Percentiles rank a stretch among this genome's conserved stretches.
phyloP scores from a whole-genome alignment of 2,329 filamentous ascomycete genomes.

The Penicillium sp. region DNA sequence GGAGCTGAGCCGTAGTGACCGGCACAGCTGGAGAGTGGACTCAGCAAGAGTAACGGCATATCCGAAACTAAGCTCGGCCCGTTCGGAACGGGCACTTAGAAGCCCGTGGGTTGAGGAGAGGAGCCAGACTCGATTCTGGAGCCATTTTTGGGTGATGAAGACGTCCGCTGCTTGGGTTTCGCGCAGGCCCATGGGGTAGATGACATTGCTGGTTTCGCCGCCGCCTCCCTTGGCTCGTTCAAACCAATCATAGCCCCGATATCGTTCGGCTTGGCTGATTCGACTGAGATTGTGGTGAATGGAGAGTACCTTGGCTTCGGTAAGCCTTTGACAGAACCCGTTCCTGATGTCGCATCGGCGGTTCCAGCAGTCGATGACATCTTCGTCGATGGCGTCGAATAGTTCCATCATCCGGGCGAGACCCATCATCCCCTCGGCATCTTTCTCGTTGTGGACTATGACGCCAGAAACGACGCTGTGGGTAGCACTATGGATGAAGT shows the following conservation, averaged over 20 bases:
- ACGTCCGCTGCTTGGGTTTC: slow-evolving; percentile 47
- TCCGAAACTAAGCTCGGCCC: slow-evolving; percentile 38
- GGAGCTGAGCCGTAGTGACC: slow-evolving; percentile 34
- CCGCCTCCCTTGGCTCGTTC: slow-evolving; percentile 32
- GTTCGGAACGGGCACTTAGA: slow-evolving; percentile 35
- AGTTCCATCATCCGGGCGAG: slow-evolving; percentile 46
- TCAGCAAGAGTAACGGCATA: slow-evolving; percentile 40
- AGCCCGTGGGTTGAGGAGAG: slow-evolving; percentile 44
- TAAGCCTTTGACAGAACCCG: slow-evolving; percentile 63
- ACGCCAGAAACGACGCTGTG: slow-evolving; percentile 41
- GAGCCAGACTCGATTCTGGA: slow-evolving; percentile 45
- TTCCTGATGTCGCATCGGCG: slow-evolving; percentile 59
- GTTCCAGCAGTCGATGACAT: slow-evolving; percentile 47
- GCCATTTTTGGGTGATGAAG: slow-evolving; percentile 46
- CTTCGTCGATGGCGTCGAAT: slow-evolving; percentile 47
- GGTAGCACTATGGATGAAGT: slow-evolving; percentile 39
- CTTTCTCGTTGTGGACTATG: slow-evolving; percentile 46
- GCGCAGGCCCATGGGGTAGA: slow-evolving; percentile 28
- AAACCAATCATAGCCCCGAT: slow-evolving; percentile 41
- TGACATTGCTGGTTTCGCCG: slow-evolving; percentile 17
- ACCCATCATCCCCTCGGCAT: slow-evolving; percentile 45
- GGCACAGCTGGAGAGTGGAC: slow-evolving; percentile 37
- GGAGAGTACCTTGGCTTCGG: slow-evolving; percentile 59
- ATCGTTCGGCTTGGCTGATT: slow-evolving; percentile 36
- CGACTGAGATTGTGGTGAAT: slow-evolving; percentile 37